Base-by-base conservation (phyloP, 73 alveolate genomes). In the Loxodes magnus region DNA sequence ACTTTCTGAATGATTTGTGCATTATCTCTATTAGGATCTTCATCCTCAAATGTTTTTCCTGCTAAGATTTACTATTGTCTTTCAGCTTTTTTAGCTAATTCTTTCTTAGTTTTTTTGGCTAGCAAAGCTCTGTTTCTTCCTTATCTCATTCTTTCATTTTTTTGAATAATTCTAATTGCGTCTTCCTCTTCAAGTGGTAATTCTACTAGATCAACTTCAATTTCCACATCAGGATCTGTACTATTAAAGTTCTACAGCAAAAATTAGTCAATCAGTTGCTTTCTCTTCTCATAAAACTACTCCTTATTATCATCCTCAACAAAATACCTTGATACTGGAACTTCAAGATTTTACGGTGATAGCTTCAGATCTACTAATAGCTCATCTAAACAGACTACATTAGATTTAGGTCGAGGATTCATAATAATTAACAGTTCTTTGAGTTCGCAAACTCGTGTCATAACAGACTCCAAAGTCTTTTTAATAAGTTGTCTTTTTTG, bases 251-350 rank as follows among this genome's bases (percentile, higher is more conserved):
- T 54, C 7, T 55, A 56, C 2, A 67, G 35, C 51, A 80, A 52
- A 21, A 71, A 56, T 5, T 67, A 55, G 46, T 80, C 77, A 10
- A 85, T 48, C 20, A 85, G 63, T 23, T 74, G 75, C 9, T 51
- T 39, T 46, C 86, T 83, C 65, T 60, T 67, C 30, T 76, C 92
- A 5, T 80, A 71, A 43, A 78, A 67, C 24, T 79, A 72, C 38
- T n/a, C n/a, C n/a, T n/a, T n/a, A n/a, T 56, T 51, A 30, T 85
- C 74, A 37, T 78, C 84, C 52, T 84, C 80, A 35, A 77, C 78
- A 78, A 84, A 91, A 76, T 87, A 91, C 23, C 96, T 43, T 19
- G 98, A 97, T 15, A 87, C 89, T 12, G 98, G 93, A 36, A 91
- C 87, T 50, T 87, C 97, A 36, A 91, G 42, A 38, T 67, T 62